phyloP scores from a whole-genome alignment of 108 stramenopile genomes.

The Aurantiochytrium sp. region DNA sequence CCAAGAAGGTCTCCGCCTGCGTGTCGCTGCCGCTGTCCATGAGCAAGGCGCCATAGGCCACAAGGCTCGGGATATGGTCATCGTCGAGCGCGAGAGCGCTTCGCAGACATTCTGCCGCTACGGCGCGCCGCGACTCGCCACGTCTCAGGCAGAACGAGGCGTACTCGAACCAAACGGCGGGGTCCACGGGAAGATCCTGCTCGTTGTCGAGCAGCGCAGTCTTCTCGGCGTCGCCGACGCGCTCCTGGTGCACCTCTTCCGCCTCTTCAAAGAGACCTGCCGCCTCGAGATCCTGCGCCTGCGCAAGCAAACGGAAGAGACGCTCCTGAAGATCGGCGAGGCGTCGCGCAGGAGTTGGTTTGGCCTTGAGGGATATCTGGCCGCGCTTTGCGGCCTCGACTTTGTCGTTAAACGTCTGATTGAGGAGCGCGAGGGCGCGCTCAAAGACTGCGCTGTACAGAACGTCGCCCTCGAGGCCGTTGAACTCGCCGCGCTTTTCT shows the following conservation, averaged over 20 bases:
- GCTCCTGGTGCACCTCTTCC: neutral
- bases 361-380: neutral
- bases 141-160: neutral
- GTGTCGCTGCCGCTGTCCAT: neutral
- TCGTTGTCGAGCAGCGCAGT: neutral
- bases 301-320: neutral
- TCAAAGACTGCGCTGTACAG: neutral
- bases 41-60: neutral
- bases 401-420: neutral
- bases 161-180: neutral
- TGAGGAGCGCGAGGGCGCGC: neutral
- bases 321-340: neutral
- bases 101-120: neutral
- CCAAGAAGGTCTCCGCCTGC: neutral
- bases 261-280: neutral
- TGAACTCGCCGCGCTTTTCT: neutral
- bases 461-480: neutral
- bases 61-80: neutral
- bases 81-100: neutral
- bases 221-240: neutral
- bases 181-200: neutral
- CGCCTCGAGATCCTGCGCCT: neutral
- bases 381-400: neutral
- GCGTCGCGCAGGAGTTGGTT: neutral
- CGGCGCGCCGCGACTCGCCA: neutral